phyloP scores from a whole-genome alignment of 2,329 filamentous ascomycete species.

The Penicillium aurantiogriseum region DNA sequence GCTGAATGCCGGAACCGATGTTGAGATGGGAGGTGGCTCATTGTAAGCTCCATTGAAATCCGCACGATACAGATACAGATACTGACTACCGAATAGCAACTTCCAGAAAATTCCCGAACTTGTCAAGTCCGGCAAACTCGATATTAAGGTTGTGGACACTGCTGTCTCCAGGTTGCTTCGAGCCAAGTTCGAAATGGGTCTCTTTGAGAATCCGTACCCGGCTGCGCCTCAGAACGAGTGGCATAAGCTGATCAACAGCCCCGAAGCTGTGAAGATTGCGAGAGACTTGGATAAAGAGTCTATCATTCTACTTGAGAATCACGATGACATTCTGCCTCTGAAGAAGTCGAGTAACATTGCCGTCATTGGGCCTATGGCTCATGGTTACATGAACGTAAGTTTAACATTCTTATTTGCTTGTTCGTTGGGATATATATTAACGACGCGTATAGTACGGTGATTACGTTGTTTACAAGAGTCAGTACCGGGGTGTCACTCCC shows the following conservation, averaged over 20 bases:
- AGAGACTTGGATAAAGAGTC: constrained; percentile 64
- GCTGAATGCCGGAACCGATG: constrained; percentile 66
- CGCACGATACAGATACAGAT: not conserved
- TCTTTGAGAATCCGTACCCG: constrained; percentile 69
- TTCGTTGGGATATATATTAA: not conserved
- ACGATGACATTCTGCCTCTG: constrained; percentile 53
- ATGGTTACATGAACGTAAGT: constrained; percentile 66
- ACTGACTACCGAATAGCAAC: constrained; percentile 44
- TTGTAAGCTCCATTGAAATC: constrained; percentile 41
- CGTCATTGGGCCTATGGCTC: constrained; percentile 73
- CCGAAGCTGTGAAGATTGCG: constrained; percentile 58
- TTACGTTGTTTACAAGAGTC: constrained; percentile 66
- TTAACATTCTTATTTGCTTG: constrained; percentile 1
- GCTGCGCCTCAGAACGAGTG: constrained; percentile 58
- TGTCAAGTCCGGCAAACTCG: constrained; percentile 60
- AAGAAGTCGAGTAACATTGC: constrained; percentile 66
- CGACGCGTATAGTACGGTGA: constrained; percentile 59
- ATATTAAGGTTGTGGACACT: constrained; percentile 59
- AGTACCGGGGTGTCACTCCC: constrained; percentile 66
- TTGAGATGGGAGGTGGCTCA: constrained; percentile 74
- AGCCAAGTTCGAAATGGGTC: constrained; percentile 66
- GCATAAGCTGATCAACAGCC: constrained; percentile 60
- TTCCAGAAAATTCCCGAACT: constrained; percentile 66
- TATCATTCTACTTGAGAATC: constrained; percentile 61
- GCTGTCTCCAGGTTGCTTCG: constrained; percentile 65